Percentiles rank a stretch among this genome's conserved stretches.
Conservation (phyloP, 768 basidiomycete species). For the Lentinula boryana region DNA sequence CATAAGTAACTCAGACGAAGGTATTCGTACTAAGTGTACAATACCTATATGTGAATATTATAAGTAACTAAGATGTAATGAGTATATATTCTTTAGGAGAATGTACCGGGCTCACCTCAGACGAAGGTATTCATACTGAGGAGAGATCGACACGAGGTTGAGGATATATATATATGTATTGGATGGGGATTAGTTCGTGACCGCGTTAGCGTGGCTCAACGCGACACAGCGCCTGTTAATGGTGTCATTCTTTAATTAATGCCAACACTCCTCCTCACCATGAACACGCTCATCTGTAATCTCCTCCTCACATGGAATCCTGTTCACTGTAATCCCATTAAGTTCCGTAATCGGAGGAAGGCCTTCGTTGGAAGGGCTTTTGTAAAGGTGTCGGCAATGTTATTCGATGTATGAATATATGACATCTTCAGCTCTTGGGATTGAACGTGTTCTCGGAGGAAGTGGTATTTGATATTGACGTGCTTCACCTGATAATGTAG, state of each 20-base stretch:
- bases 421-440: background rate
- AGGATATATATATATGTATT: background rate
- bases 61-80: background rate
- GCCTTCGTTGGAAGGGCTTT: slow-evolving; percentile 13
- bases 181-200: background rate
- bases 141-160: background rate
- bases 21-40: no score
- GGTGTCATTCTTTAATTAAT: background rate
- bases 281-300: no score
- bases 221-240: background rate
- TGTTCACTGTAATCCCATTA: background rate
- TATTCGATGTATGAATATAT: slow-evolving; percentile 15
- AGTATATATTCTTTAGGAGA: background rate
- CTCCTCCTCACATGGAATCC: no score
- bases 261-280: background rate
- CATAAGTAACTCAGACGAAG: no score
- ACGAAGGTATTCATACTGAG: background rate
- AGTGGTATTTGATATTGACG: slow-evolving; percentile 21
- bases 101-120: background rate
- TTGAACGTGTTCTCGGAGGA: slow-evolving; percentile 8
- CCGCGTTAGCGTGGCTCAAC: background rate
- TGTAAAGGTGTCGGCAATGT: slow-evolving; percentile 22
- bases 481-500: slow-evolving; percentile 22
- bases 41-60: background rate
- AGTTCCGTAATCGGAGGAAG: background rate